Evolutionary conservation across 306 rosid genomes (phyloP), one percentile per base, ranked within the genome.

Genomic region (Citrullus mucosospermus): DNA sequence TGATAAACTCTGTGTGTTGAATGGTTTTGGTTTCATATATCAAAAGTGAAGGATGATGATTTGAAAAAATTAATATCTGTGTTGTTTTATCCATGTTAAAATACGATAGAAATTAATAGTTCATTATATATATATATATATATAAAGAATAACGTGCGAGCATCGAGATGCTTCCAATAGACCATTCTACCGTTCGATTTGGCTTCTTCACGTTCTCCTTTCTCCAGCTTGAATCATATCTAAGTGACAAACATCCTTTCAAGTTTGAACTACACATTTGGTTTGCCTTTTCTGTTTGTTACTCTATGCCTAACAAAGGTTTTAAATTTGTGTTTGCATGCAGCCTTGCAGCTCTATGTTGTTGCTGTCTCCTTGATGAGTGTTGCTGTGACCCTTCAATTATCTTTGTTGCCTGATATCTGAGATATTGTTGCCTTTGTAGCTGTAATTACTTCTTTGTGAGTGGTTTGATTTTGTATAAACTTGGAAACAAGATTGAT

Each of bases 381-480:
- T 92, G 97, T 28, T 92, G 97, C 85, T 92, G 95, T 75, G 97
- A 92, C 78, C 97, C 97, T 54, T 83, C 92, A n/a, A 15, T 90
- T 60, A 12, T 92, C 51, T 86, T 74, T 39, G 63, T 83, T 4
- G 16, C 75, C 38, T 79, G 61, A 85, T 69, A 16, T 4, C 1
- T 7, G 46, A 69, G 30, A 17, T 7, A 20, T 9, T 1, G 9
- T 17, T 38, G 46, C 50, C 25, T 18, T 65, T 7, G 38, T 16
- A 65, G 71, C 44, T 65, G 46, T 9, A 34, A 34, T 46, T 50
- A 6, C 2, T 53, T 15, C 8, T 61, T 12, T 25, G 4, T 3
- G 3, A 22, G 39, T 60, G 70, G 25, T 63, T 63, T 63, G 4
- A 30, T 16, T 63, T 62, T 30, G 69, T 30, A 22, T 63, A 61